Percentiles rank a stretch among this genome's conserved stretches.
phyloP scores from a whole-genome alignment of 1,284 basidiomycete species.

The Cutaneotrichosporon dermatis region DNA sequence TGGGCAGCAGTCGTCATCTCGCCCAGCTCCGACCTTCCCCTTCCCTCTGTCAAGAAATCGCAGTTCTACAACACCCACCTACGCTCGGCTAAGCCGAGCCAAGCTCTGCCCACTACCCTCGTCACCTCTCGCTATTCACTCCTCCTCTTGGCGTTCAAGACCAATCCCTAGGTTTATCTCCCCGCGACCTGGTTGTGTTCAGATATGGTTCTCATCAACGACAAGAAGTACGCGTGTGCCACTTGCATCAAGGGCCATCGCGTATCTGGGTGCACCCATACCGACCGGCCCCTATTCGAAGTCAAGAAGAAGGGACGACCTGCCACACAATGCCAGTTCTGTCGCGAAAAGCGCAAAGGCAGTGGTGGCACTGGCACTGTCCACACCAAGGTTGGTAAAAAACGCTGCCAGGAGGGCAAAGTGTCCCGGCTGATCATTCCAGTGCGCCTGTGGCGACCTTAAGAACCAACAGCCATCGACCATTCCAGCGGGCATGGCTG shows the following conservation, averaged over 20 bases:
- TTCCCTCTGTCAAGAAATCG: no score
- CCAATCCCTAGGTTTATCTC: no score
- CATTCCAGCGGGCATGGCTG: constrained; percentile 5
- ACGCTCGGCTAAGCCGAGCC: no score
- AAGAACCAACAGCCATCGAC: constrained; percentile 19
- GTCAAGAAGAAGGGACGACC: constrained; percentile 75
- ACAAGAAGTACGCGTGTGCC: constrained; percentile 65
- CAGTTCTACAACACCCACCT: no score
- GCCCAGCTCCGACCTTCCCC: no score
- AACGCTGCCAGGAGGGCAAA: not conserved
- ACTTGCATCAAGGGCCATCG: constrained; percentile 80
- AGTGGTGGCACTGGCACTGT: constrained; percentile 23
- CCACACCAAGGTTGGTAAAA: constrained; percentile 39
- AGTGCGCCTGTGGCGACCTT: constrained; percentile 41
- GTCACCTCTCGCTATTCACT: no score
- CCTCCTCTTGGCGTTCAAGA: no score
- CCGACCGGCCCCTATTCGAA: constrained; percentile 69
- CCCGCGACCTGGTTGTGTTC: not conserved
- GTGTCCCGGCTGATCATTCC: constrained; percentile 10
- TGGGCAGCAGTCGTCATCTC: no score
- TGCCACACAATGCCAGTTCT: constrained; percentile 72
- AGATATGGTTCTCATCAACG: constrained; percentile 63
- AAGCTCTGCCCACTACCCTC: no score
- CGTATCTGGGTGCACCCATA: constrained; percentile 69
- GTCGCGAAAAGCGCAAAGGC: constrained; percentile 68